phyloP scores from a whole-genome alignment of 345 rosid genomes.

The Lumnitzera littorea region DNA sequence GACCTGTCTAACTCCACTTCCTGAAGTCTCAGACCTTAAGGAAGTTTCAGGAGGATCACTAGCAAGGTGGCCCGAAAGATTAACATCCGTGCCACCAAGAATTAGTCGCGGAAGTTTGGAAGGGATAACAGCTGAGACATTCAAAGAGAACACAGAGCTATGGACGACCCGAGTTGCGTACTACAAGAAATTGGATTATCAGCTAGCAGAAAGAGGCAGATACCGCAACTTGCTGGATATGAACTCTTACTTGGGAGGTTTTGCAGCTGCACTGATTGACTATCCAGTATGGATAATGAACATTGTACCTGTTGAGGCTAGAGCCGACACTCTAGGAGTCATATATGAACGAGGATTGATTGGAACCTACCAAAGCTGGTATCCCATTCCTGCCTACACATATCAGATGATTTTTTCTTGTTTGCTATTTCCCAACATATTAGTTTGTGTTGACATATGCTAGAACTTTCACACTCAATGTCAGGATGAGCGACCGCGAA shows the following conservation, averaged over 20 bases:
- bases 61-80: conserved; percentile 76
- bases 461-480: too few relatives aligned
- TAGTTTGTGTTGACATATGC: too few relatives aligned
- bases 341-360: conserved; percentile 81
- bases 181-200: conserved; percentile 64
- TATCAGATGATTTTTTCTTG: too few relatives aligned
- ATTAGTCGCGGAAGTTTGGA: conserved; percentile 41
- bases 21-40: conserved; percentile 49
- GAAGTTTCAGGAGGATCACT: conserved; percentile 66
- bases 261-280: conserved; percentile 66
- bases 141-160: conserved; percentile 43
- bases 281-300: conserved; percentile 96
- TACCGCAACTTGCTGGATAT: conserved; percentile 88
- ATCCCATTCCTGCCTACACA: not conserved
- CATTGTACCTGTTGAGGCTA: conserved; percentile 55
- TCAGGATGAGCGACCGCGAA: too few relatives aligned
- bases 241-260: conserved; percentile 75
- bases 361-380: conserved; percentile 96
- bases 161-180: conserved; percentile 66
- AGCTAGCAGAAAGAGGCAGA: conserved; percentile 57
- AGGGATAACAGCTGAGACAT: conserved; percentile 45
- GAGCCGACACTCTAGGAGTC: conserved; percentile 64
- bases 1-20: conserved; percentile 73
- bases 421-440: too few relatives aligned
- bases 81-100: conserved; percentile 73